These are phyloP conservation scores for Aspergillus ibericus DNA, from an alignment of 2,329 filamentous ascomycete genomes.

Conservation along the genomic window DNA sequence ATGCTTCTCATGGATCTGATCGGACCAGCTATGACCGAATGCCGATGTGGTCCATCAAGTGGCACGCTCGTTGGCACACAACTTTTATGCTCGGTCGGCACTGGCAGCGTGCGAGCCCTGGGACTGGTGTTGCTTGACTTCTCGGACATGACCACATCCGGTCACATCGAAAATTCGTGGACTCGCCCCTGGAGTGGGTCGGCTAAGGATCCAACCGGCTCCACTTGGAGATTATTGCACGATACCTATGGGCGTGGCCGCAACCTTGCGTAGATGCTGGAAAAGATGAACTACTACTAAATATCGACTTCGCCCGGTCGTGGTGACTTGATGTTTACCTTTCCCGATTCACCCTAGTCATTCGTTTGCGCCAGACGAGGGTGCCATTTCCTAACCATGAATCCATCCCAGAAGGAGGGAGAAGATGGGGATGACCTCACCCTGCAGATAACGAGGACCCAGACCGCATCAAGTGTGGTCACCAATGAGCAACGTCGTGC, in stretches of 20 bases:
- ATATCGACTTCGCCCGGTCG: not conserved
- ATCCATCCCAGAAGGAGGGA: not conserved
- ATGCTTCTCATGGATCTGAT: not conserved
- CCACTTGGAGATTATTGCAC: not conserved
- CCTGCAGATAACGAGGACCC: not conserved
- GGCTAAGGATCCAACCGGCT: not conserved
- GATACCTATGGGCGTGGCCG: not conserved
- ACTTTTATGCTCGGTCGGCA: not conserved
- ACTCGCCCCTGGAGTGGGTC: not conserved
- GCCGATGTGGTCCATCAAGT: not conserved
- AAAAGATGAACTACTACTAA: not conserved
- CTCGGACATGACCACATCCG: not conserved
- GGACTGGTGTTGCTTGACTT: not conserved
- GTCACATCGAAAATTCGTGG: not conserved
- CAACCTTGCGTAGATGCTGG: not conserved
- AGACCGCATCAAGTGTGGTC: not conserved
- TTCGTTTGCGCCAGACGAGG: not conserved
- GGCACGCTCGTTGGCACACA: not conserved
- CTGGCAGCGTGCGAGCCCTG: not conserved
- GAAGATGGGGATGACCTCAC: not conserved
- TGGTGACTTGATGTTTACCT: not conserved
- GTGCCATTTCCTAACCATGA: not conserved
- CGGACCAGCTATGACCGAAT: not conserved
- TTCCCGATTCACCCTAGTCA: not conserved
- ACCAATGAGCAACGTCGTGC: not conserved